phyloP scores from a whole-genome alignment of 2,329 filamentous ascomycete species.

The Fusarium sp. region DNA sequence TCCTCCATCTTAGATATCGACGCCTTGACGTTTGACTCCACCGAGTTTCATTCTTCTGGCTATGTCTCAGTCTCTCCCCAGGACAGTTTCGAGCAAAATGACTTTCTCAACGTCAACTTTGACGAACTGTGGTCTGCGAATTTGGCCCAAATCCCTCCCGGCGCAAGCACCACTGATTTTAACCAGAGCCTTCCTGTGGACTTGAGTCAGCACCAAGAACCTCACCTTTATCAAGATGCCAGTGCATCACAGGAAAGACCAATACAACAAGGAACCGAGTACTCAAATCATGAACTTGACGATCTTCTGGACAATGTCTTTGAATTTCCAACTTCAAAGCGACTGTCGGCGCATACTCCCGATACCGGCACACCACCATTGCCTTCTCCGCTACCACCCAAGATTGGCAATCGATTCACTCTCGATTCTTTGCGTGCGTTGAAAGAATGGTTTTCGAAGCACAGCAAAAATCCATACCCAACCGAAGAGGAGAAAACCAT shows the following conservation, averaged over 20 bases:
- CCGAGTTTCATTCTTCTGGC: neutral
- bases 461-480: constrained; percentile 84
- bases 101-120: neutral
- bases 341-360: neutral
- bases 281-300: neutral
- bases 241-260: neutral
- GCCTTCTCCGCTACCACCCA: constrained; percentile 16
- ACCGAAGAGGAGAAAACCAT: constrained; percentile 85
- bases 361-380: neutral
- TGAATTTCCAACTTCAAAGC: neutral
- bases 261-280: neutral
- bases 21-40: neutral
- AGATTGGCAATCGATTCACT: constrained; percentile 36
- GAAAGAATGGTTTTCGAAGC: constrained; percentile 83
- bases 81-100: neutral
- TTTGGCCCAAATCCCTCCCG: neutral
- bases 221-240: neutral
- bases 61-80: neutral
- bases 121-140: constrained; percentile 11
- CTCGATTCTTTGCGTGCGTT: constrained; percentile 62
- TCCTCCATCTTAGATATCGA: constrained; percentile 1
- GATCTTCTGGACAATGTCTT: neutral
- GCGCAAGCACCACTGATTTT: neutral
- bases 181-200: neutral
- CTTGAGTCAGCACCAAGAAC: neutral